Conservation (phyloP, 208 protist genomes). For the Blechomonas ayalai region DNA sequence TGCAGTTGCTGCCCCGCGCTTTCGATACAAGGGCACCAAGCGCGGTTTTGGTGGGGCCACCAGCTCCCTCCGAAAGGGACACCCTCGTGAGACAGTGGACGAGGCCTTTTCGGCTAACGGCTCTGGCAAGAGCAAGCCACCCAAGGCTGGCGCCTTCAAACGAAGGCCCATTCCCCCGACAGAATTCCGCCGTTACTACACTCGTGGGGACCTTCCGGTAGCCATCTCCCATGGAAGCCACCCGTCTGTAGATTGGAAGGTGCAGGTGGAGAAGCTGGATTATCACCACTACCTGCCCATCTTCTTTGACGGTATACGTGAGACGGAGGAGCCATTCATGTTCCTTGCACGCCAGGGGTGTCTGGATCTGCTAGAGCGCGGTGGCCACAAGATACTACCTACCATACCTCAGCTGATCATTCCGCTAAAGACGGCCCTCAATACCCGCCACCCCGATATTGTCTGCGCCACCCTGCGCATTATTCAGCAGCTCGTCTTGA, state of each 20-base stretch:
- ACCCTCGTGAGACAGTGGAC: conserved; percentile 37
- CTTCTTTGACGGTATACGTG: conserved; percentile 98
- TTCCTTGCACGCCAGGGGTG: conserved; percentile 96
- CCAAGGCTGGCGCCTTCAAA: conserved; percentile 84
- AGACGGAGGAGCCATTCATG: conserved; percentile 97
- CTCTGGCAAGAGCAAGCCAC: conserved; percentile 68
- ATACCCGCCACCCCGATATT: conserved; percentile 97
- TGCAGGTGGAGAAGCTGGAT: conserved; percentile 97
- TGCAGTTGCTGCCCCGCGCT: conserved; percentile 30
- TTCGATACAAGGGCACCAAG: conserved; percentile 62
- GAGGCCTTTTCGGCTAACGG: conserved; percentile 78
- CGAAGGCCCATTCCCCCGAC: conserved; percentile 82
- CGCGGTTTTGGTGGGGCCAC: conserved; percentile 79
- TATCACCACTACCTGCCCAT: conserved; percentile 99
- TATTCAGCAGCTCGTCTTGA: conserved; percentile 95
- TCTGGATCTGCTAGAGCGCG: conserved; percentile 93
- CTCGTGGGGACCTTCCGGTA: conserved; percentile 98
- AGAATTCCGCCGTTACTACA: conserved; percentile 97
- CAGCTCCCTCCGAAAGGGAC: conserved; percentile 85
- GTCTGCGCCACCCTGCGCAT: conserved; percentile 96
- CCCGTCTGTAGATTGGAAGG: conserved; percentile 94
- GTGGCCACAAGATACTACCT: conserved; percentile 94
- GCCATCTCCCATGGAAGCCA: conserved; percentile 90
- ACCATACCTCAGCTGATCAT: conserved; percentile 99
- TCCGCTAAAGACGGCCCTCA: conserved; percentile 98